These are phyloP conservation scores for Naganishia sp. DNA, from an alignment of 1,284 basidiomycete genomes.

Conservation along the genomic window DNA sequence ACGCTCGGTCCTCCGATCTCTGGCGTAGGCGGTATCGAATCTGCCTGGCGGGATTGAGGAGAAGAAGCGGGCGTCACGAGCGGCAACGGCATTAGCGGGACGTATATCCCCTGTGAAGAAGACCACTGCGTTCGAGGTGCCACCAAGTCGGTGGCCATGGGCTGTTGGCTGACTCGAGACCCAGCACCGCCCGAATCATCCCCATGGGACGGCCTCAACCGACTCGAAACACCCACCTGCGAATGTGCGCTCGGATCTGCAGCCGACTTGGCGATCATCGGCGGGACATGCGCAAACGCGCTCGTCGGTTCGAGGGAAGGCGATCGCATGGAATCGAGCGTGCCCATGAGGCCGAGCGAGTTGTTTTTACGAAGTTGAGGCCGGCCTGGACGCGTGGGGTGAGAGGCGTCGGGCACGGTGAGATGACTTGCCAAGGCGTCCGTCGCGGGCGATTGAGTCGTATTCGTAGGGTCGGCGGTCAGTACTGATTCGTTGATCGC, in stretches of 20 bases:
- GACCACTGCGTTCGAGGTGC: neutral
- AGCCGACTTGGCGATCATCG: too few species aligned
- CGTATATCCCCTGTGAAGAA: neutral
- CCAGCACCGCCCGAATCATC: neutral
- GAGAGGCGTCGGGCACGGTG: neutral
- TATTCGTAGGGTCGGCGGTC: too few species aligned
- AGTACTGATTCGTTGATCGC: neutral
- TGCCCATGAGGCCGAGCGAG: conserved; percentile 14
- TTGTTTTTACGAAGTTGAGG: conserved; percentile 24
- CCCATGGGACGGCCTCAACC: neutral
- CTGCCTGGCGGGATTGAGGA: neutral
- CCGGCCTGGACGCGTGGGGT: neutral
- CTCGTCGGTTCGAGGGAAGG: conserved; percentile 19
- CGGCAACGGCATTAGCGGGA: conserved; percentile 6
- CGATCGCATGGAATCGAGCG: conserved; percentile 25
- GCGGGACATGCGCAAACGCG: neutral
- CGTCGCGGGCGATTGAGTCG: neutral
- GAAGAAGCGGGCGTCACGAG: conserved; percentile 7
- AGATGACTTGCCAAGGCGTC: neutral
- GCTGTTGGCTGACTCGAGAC: too few species aligned
- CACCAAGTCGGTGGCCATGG: neutral
- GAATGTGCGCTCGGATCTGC: too few species aligned
- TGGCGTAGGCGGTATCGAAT: too few species aligned
- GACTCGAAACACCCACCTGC: conserved; percentile 4
- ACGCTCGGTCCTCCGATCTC: too few species aligned